Evolutionary conservation across 2,329 filamentous ascomycete genomes (phyloP).

Genomic region (Aureobasidium melanogenum): DNA sequence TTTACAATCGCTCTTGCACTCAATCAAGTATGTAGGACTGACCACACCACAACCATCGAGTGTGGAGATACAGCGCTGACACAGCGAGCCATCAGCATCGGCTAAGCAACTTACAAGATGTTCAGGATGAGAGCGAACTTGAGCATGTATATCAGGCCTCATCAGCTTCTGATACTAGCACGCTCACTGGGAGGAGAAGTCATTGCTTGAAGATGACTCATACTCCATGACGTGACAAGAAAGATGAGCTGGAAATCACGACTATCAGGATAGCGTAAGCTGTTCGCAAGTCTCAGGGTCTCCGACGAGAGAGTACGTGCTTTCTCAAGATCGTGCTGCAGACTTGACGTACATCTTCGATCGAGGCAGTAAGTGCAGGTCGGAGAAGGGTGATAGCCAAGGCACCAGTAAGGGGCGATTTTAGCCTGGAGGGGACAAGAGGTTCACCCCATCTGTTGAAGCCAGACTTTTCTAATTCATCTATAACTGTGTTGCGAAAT

Average conservation of each 20-base stretch:
- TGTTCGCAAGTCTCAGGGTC: not conserved
- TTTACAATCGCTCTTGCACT: not conserved
- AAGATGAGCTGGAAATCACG: not conserved
- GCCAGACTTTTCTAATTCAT: conserved; percentile 38
- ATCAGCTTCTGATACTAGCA: not conserved
- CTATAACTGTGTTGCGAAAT: conserved; percentile 35
- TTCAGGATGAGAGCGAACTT: not conserved
- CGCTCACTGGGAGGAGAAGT: not conserved
- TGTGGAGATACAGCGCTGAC: not conserved
- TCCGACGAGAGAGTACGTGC: not conserved
- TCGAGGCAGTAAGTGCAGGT: not conserved
- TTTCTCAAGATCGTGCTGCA: not conserved
- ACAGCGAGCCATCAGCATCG: not conserved
- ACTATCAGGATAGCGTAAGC: not conserved
- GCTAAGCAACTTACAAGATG: not conserved
- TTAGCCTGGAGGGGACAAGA: not conserved
- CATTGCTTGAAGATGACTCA: not conserved
- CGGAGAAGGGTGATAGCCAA: not conserved
- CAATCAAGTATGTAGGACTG: not conserved
- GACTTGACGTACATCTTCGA: not conserved
- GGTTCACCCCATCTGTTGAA: conserved; percentile 20
- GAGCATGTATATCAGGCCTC: not conserved
- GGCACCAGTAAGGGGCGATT: not conserved
- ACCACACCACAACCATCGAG: not conserved
- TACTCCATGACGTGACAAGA: not conserved